These are phyloP conservation scores for Raphanus sativus DNA, from an alignment of 345 rosid species.

Conservation along the genomic window DNA sequence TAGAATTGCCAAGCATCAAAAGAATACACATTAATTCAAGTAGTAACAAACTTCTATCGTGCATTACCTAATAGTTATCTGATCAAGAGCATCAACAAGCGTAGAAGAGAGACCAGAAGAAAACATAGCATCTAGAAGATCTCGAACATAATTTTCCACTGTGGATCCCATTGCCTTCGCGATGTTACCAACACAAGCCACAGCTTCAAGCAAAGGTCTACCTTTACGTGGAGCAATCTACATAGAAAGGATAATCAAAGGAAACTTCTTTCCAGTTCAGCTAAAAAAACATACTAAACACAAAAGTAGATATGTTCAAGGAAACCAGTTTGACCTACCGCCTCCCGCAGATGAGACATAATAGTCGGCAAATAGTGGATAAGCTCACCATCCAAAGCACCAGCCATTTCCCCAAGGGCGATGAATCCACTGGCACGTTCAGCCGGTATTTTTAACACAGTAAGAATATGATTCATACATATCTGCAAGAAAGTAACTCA, in stretches of 20 bases:
- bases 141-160: conserved; percentile 80
- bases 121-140: conserved; percentile 82
- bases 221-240: conserved; percentile 99
- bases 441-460: conserved; percentile 78
- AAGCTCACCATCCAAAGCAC: conserved; percentile 98
- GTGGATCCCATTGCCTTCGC: conserved; percentile 91
- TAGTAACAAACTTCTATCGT: conserved; percentile 15
- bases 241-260: conserved; percentile 29
- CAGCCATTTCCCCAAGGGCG: conserved; percentile 99
- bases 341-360: conserved; percentile 84
- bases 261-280: conserved; percentile 23
- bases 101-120: conserved; percentile 80
- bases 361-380: conserved; percentile 93
- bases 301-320: conserved; percentile 8
- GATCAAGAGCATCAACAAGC: conserved; percentile 85
- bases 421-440: conserved; percentile 96
- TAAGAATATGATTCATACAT: conserved; percentile 92
- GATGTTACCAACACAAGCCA: conserved; percentile 94
- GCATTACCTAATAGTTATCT: conserved; percentile 71
- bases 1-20: conserved; percentile 4
- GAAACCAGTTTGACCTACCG: conserved; percentile 49
- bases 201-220: conserved; percentile 91
- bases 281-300: conserved; percentile 10
- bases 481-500: conserved; percentile 57
- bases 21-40: conserved; percentile 18